phyloP scores from a whole-genome alignment of 129 eudicot genomes.

The Deinandra increscens region DNA sequence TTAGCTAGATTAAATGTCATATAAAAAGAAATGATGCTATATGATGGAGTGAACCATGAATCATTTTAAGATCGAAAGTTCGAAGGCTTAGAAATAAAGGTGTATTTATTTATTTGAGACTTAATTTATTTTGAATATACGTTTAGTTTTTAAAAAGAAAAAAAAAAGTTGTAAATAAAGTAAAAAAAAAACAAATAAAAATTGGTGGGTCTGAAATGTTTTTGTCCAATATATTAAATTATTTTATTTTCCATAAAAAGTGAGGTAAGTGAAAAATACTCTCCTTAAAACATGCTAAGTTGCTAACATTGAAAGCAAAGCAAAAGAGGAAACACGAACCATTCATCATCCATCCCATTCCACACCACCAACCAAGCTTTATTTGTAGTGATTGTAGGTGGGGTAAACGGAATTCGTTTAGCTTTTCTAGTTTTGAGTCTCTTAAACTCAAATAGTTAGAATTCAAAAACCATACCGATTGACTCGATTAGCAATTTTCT shows the following conservation, averaged over 20 bases:
- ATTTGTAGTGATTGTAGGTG: not conserved
- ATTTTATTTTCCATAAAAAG: not conserved
- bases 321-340: not conserved
- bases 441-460: too few relatives aligned
- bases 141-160: too few relatives aligned
- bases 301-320: conserved; percentile 7
- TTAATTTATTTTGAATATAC: too few relatives aligned
- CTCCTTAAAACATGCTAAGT: not conserved
- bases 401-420: not conserved
- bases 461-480: too few relatives aligned
- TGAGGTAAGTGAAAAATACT: not conserved
- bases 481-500: too few relatives aligned
- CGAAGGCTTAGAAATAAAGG: too few relatives aligned
- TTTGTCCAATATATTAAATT: not conserved
- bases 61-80: not conserved
- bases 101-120: too few relatives aligned
- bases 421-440: too few relatives aligned
- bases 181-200: not conserved
- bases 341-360: conserved; percentile 9
- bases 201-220: not conserved
- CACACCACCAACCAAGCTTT: conserved; percentile 9
- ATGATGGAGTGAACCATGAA: conserved; percentile 5
- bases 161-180: not conserved
- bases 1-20: conserved; percentile 8
- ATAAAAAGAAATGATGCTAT: conserved; percentile 1